Evolutionary conservation across 169 alveolate species (phyloP).

Genomic region (Fabrea salina): DNA sequence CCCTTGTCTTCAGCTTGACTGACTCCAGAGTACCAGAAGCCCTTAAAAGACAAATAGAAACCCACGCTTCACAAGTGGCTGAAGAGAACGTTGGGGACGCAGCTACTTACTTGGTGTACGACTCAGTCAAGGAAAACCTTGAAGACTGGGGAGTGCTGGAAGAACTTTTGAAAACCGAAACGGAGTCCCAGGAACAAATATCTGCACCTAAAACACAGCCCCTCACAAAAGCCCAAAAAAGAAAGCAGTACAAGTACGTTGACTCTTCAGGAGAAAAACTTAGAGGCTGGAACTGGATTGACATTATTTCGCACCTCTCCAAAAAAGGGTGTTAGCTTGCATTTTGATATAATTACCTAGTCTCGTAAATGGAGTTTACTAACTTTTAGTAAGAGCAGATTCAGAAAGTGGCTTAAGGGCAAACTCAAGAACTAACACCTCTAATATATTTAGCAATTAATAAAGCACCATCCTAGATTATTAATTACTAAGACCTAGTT

Average conservation of each 20-base stretch:
- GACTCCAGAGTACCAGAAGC: neutral
- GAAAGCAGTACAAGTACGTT: neutral
- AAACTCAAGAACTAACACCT: too few relatives aligned
- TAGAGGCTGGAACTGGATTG: slow-evolving; percentile 14
- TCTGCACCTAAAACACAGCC: neutral
- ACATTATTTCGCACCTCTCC: slow-evolving; percentile 20
- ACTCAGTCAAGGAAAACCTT: neutral
- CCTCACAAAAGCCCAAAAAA: neutral
- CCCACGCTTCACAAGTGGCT: neutral
- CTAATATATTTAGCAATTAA: too few relatives aligned
- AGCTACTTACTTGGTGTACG: slow-evolving; percentile 10
- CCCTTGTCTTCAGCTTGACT: neutral
- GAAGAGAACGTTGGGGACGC: neutral
- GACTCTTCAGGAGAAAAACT: neutral
- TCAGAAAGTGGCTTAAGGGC: too few relatives aligned
- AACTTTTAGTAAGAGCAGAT: too few relatives aligned
- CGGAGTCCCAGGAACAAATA: neutral
- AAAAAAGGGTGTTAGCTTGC: too few relatives aligned
- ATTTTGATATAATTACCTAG: too few relatives aligned
- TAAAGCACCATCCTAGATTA: too few relatives aligned
- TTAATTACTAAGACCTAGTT: too few relatives aligned
- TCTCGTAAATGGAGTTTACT: too few relatives aligned
- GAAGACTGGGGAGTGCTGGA: neutral
- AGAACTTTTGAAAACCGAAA: neutral
- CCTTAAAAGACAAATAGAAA: neutral